Evolutionary conservation across 2,329 filamentous ascomycete genomes (phyloP), one percentile per base, ranked within the genome.

Genomic region (Neonectria neomacrospora): DNA sequence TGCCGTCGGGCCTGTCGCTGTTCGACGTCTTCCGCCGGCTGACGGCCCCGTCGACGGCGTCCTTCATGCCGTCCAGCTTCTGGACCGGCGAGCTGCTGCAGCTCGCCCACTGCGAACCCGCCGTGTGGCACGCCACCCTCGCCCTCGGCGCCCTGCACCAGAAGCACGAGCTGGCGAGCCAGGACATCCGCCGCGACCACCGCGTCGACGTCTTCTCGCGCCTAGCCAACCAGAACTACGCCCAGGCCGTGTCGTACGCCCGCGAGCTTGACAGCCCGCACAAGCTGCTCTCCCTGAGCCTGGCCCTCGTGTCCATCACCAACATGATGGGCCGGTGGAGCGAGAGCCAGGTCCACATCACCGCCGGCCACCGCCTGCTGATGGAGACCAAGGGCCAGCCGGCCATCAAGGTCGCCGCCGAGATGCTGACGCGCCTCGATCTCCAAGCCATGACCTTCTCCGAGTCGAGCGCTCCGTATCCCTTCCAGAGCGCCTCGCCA

Each of bases 21-120:
- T 80, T 80, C 22, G 78, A 79, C 60, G 73, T 78, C 54, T 80
- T 79, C 67, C 74, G 78, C 2, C 69, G 69, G 26, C 60, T 73
- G 14, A 78, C 78, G 0, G 74, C 68, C 0, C 68, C 73, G 1
- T 71, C 71, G 4, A 75, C 75, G 10, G 68, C 65, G 2, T 57
- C 67, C 0, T 71, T 76, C 23, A 70, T 75, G 37, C 73, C 73
- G 2, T 75, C 75, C 1, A 58, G 66, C 5, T 79, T 79, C 51
- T 79, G 77, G 78, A 71, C 67, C 9, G 61, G 64, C 8, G 69
- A 73, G 9, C 37, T 78, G 3, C 65, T 79, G 1, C 77, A 79
- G 68, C 64, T 77, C 2, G 76, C 78, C 0, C 76, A 78, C 56
- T 63, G 56, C 48, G 76, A 79, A 55, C 75, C 76, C 9, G 76